Evolutionary conservation across 1,284 basidiomycete species (phyloP), one percentile per base, ranked within the genome.

Genomic region (Neonothopanus nambi): DNA sequence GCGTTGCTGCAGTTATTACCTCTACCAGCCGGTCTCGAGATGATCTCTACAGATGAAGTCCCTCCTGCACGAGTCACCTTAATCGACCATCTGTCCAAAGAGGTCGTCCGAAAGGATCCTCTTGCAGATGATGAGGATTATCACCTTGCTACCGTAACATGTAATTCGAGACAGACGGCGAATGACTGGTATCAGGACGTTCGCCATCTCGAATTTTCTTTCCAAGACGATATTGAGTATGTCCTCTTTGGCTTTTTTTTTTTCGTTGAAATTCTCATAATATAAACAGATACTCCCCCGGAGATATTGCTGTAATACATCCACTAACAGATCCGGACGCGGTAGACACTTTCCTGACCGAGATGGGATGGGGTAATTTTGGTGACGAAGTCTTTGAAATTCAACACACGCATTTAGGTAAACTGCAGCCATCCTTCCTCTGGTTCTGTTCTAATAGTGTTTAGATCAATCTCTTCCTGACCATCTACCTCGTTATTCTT

Each of bases 141-240:
- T 57, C 72, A 79, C 63, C 67, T 61, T 9, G 82, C 78, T 0
- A 77, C 68, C 0, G 70, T 91, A 12, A 73, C 68, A 23, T 67
- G 63, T 48, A 90, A 89, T 60, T 65, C 71, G 15, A 76, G 92
- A 12, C 87, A 89, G 8, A 96, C 93, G 0, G 72, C 81, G 0
- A 64, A 73, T 6, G 86, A 84, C 47, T 97, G 94, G 93, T 89
- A 82, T 64, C 94, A 97, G 70, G 94, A 97, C 61, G 93, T 95
- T 15, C 81, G 90, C 26, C 88, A 91, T 64, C 66, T 94, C 9
- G 87, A 89, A 62, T 78, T 93, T 48, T 69, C 79, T 13, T 80
- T 87, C 23, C 73, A 80, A 11, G 75, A 82, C 26, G 74, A 82
- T 23, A 70, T 91, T 15, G 63, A 71, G 86, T 89, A 61, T 52